Evolutionary conservation across 129 eudicot species (phyloP).

Genomic region (Saussurea involucrata): DNA sequence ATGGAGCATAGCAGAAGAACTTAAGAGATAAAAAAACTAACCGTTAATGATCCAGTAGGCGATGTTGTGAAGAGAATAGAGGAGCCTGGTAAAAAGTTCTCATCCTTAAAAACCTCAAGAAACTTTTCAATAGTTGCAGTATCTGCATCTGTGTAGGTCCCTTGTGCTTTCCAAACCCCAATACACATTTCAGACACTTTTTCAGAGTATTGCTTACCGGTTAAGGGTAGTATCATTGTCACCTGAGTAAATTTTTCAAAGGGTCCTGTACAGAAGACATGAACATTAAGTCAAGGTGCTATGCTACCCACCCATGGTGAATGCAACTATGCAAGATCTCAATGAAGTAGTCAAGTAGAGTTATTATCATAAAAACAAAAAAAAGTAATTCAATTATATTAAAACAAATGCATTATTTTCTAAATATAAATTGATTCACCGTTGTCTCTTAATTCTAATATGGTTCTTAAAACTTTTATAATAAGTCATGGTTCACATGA

Average conservation of each 20-base stretch:
- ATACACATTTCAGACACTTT: constrained; percentile 76
- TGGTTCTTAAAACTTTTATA: no score
- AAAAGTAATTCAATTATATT: no score
- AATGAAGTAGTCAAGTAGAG: no score
- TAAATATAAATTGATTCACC: no score
- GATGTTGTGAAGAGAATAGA: constrained; percentile 67
- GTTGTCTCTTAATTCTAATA: no score
- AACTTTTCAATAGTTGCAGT: constrained; percentile 59
- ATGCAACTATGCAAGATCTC: no score
- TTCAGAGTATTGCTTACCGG: constrained; percentile 81
- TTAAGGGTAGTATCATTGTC: constrained; percentile 74
- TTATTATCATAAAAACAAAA: no score
- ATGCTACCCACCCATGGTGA: no score
- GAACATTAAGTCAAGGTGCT: background rate
- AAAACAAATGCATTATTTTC: no score
- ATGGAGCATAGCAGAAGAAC: background rate
- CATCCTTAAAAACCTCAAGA: constrained; percentile 55
- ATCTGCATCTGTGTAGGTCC: constrained; percentile 61
- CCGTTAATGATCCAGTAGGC: constrained; percentile 55
- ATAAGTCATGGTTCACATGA: no score
- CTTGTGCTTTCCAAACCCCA: constrained; percentile 55
- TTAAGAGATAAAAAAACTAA: constrained; percentile 1
- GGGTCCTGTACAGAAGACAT: constrained; percentile 43
- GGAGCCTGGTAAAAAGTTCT: constrained; percentile 69
- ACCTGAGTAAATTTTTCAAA: constrained; percentile 67